Conservation (phyloP, 495 filamentous ascomycete species). For the Paragyromitra xinjiangensis region DNA sequence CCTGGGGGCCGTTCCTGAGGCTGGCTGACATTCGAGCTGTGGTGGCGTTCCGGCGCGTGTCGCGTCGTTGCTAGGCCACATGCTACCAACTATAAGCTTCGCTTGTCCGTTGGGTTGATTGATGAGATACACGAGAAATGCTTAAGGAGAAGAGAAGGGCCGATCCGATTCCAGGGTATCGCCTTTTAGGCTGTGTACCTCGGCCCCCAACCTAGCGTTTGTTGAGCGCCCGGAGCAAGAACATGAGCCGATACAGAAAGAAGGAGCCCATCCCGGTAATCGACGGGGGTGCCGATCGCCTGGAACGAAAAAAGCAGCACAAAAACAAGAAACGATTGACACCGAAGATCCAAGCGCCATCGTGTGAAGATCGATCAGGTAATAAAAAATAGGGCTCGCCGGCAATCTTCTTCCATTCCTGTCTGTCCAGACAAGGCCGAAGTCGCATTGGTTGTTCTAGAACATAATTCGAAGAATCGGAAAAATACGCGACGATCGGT, state of each 20-base stretch:
- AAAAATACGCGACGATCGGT: constrained; percentile 27
- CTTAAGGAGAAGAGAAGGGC: constrained; percentile 38
- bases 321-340: constrained; percentile 27
- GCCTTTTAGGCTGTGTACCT: constrained; percentile 38
- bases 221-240: background rate
- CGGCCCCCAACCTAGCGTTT: background rate
- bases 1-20: constrained; percentile 30
- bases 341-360: constrained; percentile 32
- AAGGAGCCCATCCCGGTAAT: constrained; percentile 14
- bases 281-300: constrained; percentile 24
- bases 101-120: constrained; percentile 11
- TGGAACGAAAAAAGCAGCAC: constrained; percentile 15
- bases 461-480: constrained; percentile 42
- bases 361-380: constrained; percentile 21
- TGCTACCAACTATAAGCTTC: constrained; percentile 23
- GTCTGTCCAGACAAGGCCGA: background rate
- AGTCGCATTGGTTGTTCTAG: constrained; percentile 42
- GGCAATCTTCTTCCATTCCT: constrained; percentile 12
- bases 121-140: constrained; percentile 41
- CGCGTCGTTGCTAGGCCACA: background rate
- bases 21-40: constrained; percentile 12
- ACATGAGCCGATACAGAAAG: constrained; percentile 20
- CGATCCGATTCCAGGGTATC: constrained; percentile 30
- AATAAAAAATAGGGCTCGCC: constrained; percentile 35
- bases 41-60: constrained; percentile 33